Evolutionary conservation across 2,329 filamentous ascomycete genomes (phyloP), one percentile per base, ranked within the genome.

Genomic region (Aspergillus piperis): DNA sequence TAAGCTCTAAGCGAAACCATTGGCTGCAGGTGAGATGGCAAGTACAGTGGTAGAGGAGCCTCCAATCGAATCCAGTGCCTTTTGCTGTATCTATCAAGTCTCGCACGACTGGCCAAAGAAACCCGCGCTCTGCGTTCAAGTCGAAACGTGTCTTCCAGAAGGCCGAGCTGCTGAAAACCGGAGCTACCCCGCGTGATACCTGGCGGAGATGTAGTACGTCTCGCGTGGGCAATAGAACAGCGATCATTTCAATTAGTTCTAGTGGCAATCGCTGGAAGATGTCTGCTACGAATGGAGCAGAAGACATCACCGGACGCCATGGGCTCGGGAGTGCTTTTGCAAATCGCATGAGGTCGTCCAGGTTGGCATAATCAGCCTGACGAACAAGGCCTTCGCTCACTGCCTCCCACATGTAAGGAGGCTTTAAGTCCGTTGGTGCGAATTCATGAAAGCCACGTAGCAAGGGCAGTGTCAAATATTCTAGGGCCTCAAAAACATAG

Each of bases 31-130:
- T 47, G 3, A 54, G 27, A 10, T 51, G 39, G 10, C 48, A 36
- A 3, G 63, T 59, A 30, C 58, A 56, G 27, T 63, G 58, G 17
- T 64, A 60, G 10, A 63, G n/a, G 8, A 53, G 48, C n/a, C 36
- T 44, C 58, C 61, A 64, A 32, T 63, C 58, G 6, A 57, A 42
- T 7, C 51, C 25, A n/a, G 52, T n/a, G 8, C 49, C 17, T 6
- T 17, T 17, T 3, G 25, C 15, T 8, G 50, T 25, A 11, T 17
- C 7, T 3, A 30, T 10, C 8, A 48, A 6, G 7, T 59, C 17
- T 30, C 48, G 30, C 11, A 53, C n/a, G 30, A 54, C 25, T 11
- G 54, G 52, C 19, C 42, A 17, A 8, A 61, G 59, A 27, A 58
- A 63, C 2, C 54, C 62, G 3, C 53, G 58, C 23, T 49, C 47